A percentile compares a stretch with the other conserved stretches of the same genome.
These are phyloP conservation scores for Lyophyllum semitale DNA, from an alignment of 768 basidiomycete species.

Conservation along the genomic window DNA sequence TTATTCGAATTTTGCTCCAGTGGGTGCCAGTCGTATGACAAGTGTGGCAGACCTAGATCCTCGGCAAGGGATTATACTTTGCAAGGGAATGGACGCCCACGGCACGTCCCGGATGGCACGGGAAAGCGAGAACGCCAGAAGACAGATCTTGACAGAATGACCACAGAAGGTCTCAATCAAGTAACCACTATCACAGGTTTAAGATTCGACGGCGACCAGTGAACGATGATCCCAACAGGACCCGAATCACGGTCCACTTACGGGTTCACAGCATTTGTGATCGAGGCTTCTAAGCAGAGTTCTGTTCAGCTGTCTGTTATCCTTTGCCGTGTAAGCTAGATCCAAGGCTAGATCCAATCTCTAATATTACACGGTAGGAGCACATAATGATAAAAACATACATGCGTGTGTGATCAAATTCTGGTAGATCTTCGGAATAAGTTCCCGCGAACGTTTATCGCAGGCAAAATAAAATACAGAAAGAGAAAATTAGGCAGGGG, in stretches of 20 bases:
- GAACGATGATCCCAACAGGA: no score
- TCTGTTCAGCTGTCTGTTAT: not conserved
- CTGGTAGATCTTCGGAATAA: no score
- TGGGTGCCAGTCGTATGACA: not conserved
- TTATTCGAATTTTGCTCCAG: not conserved
- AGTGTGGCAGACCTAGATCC: not conserved
- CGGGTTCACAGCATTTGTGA: not conserved
- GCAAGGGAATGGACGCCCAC: not conserved
- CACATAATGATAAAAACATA: no score
- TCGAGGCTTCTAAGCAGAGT: not conserved
- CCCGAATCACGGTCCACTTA: no score
- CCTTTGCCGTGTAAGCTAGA: no score
- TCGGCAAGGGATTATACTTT: not conserved
- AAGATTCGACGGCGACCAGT: no score
- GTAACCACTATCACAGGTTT: no score
- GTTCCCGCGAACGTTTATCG: conserved; percentile 11
- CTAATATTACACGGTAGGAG: no score
- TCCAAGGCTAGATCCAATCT: no score
- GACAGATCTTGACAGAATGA: no score
- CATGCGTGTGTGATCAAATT: no score
- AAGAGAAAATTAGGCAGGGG: not conserved
- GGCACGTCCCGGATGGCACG: not conserved
- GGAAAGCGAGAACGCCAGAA: not conserved
- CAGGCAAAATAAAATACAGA: not conserved
- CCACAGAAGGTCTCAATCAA: conserved; percentile 3